Percentiles rank a stretch among this genome's conserved stretches.
Conservation (phyloP, 768 basidiomycete genomes). For the Amanita jacksonii region DNA sequence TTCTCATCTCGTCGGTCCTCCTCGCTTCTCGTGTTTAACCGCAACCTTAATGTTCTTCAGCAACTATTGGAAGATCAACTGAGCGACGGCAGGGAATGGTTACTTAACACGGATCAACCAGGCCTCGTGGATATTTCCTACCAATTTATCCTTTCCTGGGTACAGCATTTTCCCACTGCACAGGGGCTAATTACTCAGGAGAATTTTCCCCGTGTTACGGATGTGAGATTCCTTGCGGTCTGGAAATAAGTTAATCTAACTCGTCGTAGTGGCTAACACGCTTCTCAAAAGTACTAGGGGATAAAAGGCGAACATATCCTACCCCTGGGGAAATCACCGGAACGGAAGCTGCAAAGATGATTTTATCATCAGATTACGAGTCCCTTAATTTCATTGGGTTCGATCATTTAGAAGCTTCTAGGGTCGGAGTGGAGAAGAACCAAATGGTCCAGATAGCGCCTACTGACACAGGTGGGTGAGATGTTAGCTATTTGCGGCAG, state of each 20-base stretch:
- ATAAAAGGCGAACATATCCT: slow-evolving; percentile 18
- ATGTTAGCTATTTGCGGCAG: too few species aligned
- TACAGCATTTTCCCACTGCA: slow-evolving; percentile 24
- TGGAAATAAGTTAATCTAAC: slow-evolving; percentile 1
- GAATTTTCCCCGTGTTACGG: slow-evolving; percentile 30
- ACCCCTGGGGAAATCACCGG: slow-evolving; percentile 24
- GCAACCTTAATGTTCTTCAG: slow-evolving; percentile 12
- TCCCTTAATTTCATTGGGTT: slow-evolving; percentile 34
- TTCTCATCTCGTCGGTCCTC: slow-evolving; percentile 34
- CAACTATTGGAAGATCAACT: slow-evolving; percentile 33
- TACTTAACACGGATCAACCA: slow-evolving; percentile 44
- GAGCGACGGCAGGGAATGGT: slow-evolving; percentile 44
- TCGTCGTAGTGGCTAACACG: slow-evolving; percentile 37
- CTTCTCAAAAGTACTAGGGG: slow-evolving; percentile 25
- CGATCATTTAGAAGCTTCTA: slow-evolving; percentile 31
- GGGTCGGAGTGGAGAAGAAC: slow-evolving; percentile 29
- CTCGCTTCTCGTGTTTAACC: not conserved
- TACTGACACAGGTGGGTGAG: slow-evolving; percentile 34
- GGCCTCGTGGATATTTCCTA: slow-evolving; percentile 43
- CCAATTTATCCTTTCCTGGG: slow-evolving; percentile 41
- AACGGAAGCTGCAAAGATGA: slow-evolving; percentile 31
- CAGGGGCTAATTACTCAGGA: slow-evolving; percentile 27
- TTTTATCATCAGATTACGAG: slow-evolving; percentile 28
- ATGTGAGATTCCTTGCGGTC: slow-evolving; percentile 21
- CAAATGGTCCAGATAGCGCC: slow-evolving; percentile 34